These are phyloP conservation scores for Blastocladiella emersonii DNA, from an alignment of 371 early-diverging fungal genomes.

Conservation along the genomic window DNA sequence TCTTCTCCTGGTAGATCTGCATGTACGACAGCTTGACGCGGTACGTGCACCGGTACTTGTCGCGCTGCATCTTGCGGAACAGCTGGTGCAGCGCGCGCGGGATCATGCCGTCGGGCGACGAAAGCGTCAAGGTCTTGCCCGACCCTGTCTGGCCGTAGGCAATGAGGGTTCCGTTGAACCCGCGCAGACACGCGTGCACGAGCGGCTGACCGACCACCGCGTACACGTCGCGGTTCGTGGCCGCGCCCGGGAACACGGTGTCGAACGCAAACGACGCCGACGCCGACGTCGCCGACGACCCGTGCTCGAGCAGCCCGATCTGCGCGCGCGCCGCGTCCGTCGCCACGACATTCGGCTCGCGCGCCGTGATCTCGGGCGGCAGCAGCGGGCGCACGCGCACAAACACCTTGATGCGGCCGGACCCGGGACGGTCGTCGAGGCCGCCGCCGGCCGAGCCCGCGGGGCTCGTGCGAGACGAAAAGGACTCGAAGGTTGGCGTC, in stretches of 20 bases:
- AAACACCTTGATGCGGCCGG: conserved; percentile 1
- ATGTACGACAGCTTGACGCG: neutral
- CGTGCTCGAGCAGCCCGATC: neutral
- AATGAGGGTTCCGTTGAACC: neutral
- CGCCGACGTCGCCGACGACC: neutral
- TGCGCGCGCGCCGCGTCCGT: neutral
- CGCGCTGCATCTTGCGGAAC: neutral
- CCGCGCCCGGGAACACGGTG: neutral
- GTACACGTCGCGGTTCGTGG: neutral
- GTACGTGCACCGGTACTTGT: neutral
- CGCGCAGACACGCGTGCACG: neutral
- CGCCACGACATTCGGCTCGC: neutral
- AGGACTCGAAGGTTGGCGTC: too few relatives aligned
- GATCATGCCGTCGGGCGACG: neutral
- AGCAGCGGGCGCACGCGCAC: neutral
- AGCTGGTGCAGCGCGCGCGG: neutral
- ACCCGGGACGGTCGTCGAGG: too few relatives aligned
- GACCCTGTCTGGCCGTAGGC: neutral
- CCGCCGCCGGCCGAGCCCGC: too few relatives aligned
- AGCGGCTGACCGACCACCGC: neutral
- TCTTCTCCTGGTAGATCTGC: neutral
- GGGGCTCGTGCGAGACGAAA: too few relatives aligned
- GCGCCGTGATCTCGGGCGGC: neutral
- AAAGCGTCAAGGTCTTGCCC: neutral
- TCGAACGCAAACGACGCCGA: neutral